Conservation (phyloP, 805 yeast species). For the Sugiyamaella chiloensis region DNA sequence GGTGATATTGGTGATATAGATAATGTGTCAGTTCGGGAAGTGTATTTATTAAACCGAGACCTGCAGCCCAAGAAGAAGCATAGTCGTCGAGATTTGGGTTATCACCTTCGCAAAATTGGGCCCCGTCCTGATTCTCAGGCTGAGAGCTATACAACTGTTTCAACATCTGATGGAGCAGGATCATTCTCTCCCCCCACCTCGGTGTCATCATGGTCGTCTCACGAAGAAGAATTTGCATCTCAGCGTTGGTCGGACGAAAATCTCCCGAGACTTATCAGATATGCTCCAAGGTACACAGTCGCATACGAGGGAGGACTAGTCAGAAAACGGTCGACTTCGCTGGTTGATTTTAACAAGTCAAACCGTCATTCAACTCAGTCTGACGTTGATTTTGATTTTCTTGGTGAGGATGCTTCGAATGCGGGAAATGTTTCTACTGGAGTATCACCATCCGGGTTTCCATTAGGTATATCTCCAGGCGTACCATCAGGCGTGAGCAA, state of each 20-base stretch:
- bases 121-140: conserved; percentile 8
- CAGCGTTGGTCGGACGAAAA: conserved; percentile 8
- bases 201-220: conserved; percentile 13
- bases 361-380: background rate
- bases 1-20: conserved; percentile 11
- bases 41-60: conserved; percentile 21
- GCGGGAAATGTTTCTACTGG: background rate
- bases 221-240: conserved; percentile 12
- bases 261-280: conserved; percentile 9
- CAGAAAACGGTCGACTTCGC: conserved; percentile 3
- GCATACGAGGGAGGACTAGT: background rate
- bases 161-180: conserved; percentile 1
- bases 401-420: background rate
- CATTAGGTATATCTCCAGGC: too few species aligned
- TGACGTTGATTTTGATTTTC: conserved; percentile 3
- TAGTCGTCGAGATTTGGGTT: background rate
- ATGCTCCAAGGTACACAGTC: conserved; percentile 1
- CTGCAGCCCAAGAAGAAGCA: conserved; percentile 1
- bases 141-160: conserved; percentile 3
- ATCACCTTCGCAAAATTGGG: background rate
- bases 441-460: too few species aligned
- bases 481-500: background rate
- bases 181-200: conserved; percentile 15
- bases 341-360: background rate
- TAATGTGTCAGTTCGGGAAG: conserved; percentile 21